Conservation (phyloP, 345 rosid species). For the Populus simonii region DNA sequence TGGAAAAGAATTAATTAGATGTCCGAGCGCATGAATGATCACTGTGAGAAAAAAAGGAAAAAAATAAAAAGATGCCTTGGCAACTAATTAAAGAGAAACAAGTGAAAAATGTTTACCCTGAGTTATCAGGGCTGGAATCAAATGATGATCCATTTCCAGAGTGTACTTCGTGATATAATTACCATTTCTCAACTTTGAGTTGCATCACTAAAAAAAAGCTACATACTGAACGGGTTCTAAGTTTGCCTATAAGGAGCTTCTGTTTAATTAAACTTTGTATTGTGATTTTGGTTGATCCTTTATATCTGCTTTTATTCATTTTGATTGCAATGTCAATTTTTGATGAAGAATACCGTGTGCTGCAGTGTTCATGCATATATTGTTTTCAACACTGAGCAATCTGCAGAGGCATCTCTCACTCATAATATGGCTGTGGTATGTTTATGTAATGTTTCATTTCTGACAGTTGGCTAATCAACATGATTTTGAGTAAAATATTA, state of each 20-base stretch:
- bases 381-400: conserved; percentile 76
- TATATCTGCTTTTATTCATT: not conserved
- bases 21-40: not conserved
- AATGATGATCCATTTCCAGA: not conserved
- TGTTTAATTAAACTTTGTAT: not conserved
- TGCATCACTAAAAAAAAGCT: not conserved
- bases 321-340: not conserved
- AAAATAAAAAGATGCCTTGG: not conserved
- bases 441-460: conserved; percentile 49
- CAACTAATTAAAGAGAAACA: not conserved
- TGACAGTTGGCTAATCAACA: not conserved
- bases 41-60: not conserved
- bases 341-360: conserved; percentile 12
- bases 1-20: not conserved
- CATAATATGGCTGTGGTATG: conserved; percentile 93
- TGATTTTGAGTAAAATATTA: not conserved
- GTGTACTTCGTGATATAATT: not conserved
- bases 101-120: not conserved
- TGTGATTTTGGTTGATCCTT: not conserved
- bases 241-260: not conserved
- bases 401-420: conserved; percentile 75
- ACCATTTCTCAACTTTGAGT: not conserved
- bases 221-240: not conserved
- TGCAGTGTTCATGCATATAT: conserved; percentile 91
- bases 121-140: no score